These are phyloP conservation scores for Xylariaceae sp. DNA, from an alignment of 2,329 filamentous ascomycete species.

Conservation along the genomic window DNA sequence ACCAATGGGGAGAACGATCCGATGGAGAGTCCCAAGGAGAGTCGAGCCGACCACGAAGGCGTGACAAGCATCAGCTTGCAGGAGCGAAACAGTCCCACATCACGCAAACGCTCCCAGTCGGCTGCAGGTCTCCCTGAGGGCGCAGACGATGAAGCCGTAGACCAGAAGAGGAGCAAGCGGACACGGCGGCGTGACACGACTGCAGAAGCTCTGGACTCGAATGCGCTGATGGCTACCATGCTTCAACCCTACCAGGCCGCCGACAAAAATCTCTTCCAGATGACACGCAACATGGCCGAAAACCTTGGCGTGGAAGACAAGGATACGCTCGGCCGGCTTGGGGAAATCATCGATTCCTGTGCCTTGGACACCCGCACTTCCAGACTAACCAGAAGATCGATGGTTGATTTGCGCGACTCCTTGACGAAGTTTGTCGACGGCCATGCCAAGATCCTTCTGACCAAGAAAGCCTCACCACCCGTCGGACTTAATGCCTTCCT, in stretches of 20 bases:
- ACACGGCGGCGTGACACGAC: constrained; percentile 56
- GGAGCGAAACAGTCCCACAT: constrained; percentile 37
- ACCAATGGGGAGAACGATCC: constrained; percentile 29
- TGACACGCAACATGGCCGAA: constrained; percentile 50
- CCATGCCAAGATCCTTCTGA: constrained; percentile 47
- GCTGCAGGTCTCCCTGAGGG: constrained; percentile 52
- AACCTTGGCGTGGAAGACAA: constrained; percentile 49
- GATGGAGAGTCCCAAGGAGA: constrained; percentile 35
- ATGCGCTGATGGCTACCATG: constrained; percentile 47
- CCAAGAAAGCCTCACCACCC: constrained; percentile 46
- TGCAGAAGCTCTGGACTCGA: constrained; percentile 46
- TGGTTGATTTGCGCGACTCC: constrained; percentile 44
- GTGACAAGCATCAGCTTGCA: constrained; percentile 30
- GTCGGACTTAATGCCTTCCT: constrained; percentile 56
- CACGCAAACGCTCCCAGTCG: constrained; percentile 59
- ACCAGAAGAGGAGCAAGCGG: constrained; percentile 60
- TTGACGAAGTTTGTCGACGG: constrained; percentile 49
- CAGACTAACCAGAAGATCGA: constrained; percentile 42
- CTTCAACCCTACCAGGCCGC: constrained; percentile 52
- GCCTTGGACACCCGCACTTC: constrained; percentile 45
- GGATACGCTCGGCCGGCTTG: constrained; percentile 39
- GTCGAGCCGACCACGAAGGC: constrained; percentile 25
- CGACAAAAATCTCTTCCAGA: constrained; percentile 51
- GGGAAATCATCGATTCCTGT: constrained; percentile 48
- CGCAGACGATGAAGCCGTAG: constrained; percentile 50